These are phyloP conservation scores for Rhododendron ferrugineum DNA, from an alignment of 148 eudicot species.

Conservation along the genomic window DNA sequence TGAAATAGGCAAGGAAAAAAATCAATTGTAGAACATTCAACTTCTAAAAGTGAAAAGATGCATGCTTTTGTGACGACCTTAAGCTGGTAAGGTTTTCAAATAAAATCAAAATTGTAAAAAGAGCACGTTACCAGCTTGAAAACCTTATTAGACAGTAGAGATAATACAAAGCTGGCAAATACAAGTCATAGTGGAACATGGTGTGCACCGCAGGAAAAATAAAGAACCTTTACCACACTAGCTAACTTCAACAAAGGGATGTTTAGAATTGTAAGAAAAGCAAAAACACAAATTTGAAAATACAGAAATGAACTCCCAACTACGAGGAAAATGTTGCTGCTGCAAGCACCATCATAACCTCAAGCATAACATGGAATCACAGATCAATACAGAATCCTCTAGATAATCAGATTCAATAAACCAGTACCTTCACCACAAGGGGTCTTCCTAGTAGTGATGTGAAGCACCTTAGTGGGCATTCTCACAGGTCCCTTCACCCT, in stretches of 20 bases:
- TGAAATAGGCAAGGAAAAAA: background rate
- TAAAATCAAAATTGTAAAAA: background rate
- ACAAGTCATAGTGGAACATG: background rate
- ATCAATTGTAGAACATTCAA: background rate
- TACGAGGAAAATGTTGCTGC: background rate
- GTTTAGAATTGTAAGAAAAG: background rate
- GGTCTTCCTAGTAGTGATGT: conserved; percentile 82
- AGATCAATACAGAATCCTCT: background rate
- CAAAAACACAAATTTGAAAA: background rate
- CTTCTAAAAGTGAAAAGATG: background rate
- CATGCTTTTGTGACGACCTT: background rate
- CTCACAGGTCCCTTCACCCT: conserved; percentile 98
- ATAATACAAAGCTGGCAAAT: background rate
- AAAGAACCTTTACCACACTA: background rate
- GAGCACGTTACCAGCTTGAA: background rate
- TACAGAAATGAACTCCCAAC: background rate
- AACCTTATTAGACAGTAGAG: background rate
- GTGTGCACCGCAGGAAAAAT: background rate
- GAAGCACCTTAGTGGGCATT: conserved; percentile 91
- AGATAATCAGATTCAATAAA: background rate
- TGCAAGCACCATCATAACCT: background rate
- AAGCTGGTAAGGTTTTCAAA: background rate
- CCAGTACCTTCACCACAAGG: conserved; percentile 96
- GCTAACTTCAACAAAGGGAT: background rate
- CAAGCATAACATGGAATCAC: background rate